These are phyloP conservation scores for Coemansia sp. DNA, from an alignment of 192 early-diverging fungal species.

Conservation along the genomic window DNA sequence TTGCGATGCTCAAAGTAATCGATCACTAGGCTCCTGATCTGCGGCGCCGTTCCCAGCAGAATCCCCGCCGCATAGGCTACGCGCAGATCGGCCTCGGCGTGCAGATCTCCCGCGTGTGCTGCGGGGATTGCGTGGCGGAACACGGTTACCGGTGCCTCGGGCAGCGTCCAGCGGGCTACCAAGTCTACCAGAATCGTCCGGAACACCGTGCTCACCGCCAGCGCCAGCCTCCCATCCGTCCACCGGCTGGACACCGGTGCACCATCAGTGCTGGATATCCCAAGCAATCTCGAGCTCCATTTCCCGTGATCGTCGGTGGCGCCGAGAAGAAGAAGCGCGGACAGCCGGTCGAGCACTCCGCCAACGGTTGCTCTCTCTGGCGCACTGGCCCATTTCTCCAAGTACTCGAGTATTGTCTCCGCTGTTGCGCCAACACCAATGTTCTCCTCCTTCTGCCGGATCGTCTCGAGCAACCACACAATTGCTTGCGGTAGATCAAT, in stretches of 20 bases:
- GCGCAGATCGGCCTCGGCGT: slow-evolving; percentile 39
- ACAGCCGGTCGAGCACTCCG: slow-evolving; percentile 22
- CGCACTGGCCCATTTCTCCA: slow-evolving; percentile 26
- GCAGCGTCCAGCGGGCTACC: slow-evolving; percentile 68
- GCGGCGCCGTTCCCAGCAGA: slow-evolving; percentile 69
- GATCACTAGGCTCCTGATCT: slow-evolving; percentile 62
- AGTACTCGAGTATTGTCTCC: slow-evolving; percentile 4
- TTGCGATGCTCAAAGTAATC: slow-evolving; percentile 20
- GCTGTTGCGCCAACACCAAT: slow-evolving; percentile 11
- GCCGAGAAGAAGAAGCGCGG: slow-evolving; percentile 38
- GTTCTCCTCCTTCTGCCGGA: not conserved
- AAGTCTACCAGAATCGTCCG: slow-evolving; percentile 82
- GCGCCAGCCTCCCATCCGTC: slow-evolving; percentile 40
- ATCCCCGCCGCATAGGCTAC: slow-evolving; percentile 60
- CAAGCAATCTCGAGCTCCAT: not conserved
- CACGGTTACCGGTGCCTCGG: slow-evolving; percentile 42
- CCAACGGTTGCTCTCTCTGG: slow-evolving; percentile 8
- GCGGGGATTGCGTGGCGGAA: slow-evolving; percentile 17
- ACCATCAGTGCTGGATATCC: not conserved
- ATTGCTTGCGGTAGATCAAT: slow-evolving; percentile 44
- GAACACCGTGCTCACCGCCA: slow-evolving; percentile 44
- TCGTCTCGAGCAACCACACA: slow-evolving; percentile 1
- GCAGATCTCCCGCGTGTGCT: not conserved
- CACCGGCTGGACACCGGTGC: slow-evolving; percentile 7
- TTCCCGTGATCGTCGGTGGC: not conserved